These are phyloP conservation scores for Sanghuangporus weigelae DNA, from an alignment of 1,284 basidiomycete species.

Conservation along the genomic window DNA sequence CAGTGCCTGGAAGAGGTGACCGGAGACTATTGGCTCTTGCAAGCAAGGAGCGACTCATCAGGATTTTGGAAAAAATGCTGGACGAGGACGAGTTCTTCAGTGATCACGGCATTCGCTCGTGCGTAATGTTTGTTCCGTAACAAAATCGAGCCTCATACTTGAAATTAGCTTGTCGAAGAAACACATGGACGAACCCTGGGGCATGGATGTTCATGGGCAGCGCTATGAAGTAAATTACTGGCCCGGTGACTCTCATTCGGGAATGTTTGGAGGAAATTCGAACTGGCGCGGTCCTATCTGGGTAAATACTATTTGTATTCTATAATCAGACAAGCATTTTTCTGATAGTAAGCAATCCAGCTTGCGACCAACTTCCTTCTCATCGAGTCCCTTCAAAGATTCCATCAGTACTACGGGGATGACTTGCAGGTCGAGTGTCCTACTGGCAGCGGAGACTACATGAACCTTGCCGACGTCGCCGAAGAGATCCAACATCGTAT, in stretches of 20 bases:
- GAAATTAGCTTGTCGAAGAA: constrained; percentile 69
- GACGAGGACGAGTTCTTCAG: constrained; percentile 96
- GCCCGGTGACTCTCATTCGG: constrained; percentile 94
- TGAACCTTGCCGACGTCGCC: constrained; percentile 90
- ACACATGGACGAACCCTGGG: constrained; percentile 93
- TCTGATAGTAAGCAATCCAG: constrained; percentile 44
- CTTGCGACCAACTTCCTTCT: constrained; percentile 93
- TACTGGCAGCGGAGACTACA: constrained; percentile 90
- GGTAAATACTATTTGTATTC: constrained; percentile 29
- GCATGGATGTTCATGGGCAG: constrained; percentile 89
- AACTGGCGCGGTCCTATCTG: constrained; percentile 92
- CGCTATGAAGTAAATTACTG: constrained; percentile 93
- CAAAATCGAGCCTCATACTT: not conserved
- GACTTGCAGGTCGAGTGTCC: constrained; percentile 88
- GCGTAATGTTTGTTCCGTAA: constrained; percentile 28
- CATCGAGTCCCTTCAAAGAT: constrained; percentile 91
- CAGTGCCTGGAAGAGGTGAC: constrained; percentile 78
- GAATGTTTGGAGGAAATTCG: constrained; percentile 98
- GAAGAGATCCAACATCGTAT: constrained; percentile 97
- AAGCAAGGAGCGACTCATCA: constrained; percentile 83
- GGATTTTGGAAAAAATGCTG: constrained; percentile 93
- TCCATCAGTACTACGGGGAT: constrained; percentile 95
- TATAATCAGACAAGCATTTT: not conserved
- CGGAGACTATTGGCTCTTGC: constrained; percentile 87
- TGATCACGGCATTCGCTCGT: constrained; percentile 94